phyloP scores from a whole-genome alignment of 768 basidiomycete genomes.

The Kockovaella imperatae region DNA sequence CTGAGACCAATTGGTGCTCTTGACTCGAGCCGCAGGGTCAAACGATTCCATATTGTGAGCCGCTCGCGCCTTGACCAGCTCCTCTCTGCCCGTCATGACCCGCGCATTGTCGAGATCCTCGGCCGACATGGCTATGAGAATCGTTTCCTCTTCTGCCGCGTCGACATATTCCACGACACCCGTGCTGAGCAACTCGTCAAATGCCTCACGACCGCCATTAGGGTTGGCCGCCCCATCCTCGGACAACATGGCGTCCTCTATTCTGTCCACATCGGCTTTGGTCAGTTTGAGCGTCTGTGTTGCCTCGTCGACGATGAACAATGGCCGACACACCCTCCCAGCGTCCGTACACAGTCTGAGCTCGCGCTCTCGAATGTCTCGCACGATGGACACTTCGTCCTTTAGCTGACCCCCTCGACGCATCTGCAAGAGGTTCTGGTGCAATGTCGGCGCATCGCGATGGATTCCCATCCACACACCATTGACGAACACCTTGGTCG shows the following conservation, averaged over 20 bases:
- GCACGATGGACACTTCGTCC: slow-evolving; percentile 91
- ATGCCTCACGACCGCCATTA: slow-evolving; percentile 47
- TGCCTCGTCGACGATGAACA: slow-evolving; percentile 80
- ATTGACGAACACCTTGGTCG: slow-evolving; percentile 95
- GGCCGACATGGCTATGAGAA: slow-evolving; percentile 98
- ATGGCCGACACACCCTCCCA: slow-evolving; percentile 89
- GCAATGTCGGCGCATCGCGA: slow-evolving; percentile 83
- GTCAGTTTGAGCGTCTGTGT: slow-evolving; percentile 74
- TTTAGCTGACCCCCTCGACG: slow-evolving; percentile 90
- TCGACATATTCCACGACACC: slow-evolving; percentile 92
- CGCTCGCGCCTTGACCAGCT: slow-evolving; percentile 47
- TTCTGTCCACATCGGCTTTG: slow-evolving; percentile 68
- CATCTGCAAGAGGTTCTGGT: slow-evolving; percentile 85
- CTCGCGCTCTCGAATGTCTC: slow-evolving; percentile 94
- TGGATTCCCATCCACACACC: slow-evolving; percentile 99
- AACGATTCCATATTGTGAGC: slow-evolving; percentile 45
- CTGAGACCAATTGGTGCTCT: slow-evolving; percentile 73
- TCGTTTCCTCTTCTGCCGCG: slow-evolving; percentile 98
- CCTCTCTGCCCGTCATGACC: slow-evolving; percentile 27
- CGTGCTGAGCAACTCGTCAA: slow-evolving; percentile 73
- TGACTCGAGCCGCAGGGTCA: slow-evolving; percentile 81
- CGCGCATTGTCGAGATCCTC: slow-evolving; percentile 86
- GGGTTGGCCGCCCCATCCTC: slow-evolving; percentile 52
- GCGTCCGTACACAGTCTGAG: slow-evolving; percentile 91
- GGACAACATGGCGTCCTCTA: slow-evolving; percentile 49